These are phyloP conservation scores for Aurantiochytrium sp. DNA, from an alignment of 108 stramenopile species.

Conservation along the genomic window DNA sequence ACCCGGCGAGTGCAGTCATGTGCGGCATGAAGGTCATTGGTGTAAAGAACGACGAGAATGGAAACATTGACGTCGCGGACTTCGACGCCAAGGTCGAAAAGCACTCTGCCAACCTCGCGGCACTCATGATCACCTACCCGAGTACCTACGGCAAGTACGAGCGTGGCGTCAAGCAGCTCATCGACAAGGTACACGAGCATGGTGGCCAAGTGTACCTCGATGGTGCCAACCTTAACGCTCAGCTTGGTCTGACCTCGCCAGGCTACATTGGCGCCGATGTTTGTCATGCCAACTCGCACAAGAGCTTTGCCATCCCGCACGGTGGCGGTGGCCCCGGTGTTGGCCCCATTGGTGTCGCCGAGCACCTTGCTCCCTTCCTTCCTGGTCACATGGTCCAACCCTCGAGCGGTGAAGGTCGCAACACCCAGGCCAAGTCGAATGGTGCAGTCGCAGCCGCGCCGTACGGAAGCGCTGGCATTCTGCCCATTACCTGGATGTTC, in stretches of 20 bases:
- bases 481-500: conserved; percentile 99
- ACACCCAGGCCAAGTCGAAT: conserved; percentile 50
- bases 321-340: conserved; percentile 97
- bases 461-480: conserved; percentile 92
- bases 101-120: conserved; percentile 80
- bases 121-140: conserved; percentile 98
- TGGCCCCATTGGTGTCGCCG: conserved; percentile 89
- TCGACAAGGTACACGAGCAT: conserved; percentile 72
- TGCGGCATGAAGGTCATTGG: conserved; percentile 93
- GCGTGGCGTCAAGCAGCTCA: conserved; percentile 82
- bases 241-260: conserved; percentile 91
- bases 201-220: conserved; percentile 99
- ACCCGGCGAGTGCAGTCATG: conserved; percentile 93
- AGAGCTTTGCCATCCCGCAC: conserved; percentile 95
- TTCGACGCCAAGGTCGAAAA: conserved; percentile 77
- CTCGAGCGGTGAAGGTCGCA: conserved; percentile 36
- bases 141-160: conserved; percentile 98
- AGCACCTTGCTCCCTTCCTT: conserved; percentile 89
- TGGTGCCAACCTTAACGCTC: conserved; percentile 99
- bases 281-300: conserved; percentile 98
- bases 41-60: conserved; percentile 77
- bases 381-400: conserved; percentile 77
- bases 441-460: conserved; percentile 89
- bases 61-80: conserved; percentile 87
- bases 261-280: conserved; percentile 94